Base-by-base conservation (phyloP, 352 stramenopile species). In the Salisapilia sapeloensis region DNA sequence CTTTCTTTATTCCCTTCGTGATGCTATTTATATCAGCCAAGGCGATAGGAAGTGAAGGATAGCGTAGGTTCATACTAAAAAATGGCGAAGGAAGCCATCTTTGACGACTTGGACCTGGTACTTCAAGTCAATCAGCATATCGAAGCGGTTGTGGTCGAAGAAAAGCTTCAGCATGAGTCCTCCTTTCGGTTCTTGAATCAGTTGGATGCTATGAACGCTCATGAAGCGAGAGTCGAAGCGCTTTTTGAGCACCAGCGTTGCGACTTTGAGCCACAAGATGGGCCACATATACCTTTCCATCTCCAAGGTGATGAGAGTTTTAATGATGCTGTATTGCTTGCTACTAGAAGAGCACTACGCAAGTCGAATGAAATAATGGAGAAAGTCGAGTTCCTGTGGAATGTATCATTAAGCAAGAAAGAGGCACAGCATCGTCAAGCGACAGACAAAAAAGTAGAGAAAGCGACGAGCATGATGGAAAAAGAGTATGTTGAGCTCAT, bases 151-250 rank as follows among this genome's bases (percentile, higher is more conserved):
- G 47, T 45, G 1, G 22, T 33, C 18, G 44, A 38, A n/a, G 23
- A 48, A 5, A 36, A 52, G 20, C 48, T 27, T 7, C 24, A 21
- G 25, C 28, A 12, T 2, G 19, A 14, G 5, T 19, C 36, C 11
- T 79, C 66, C 11, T 78, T 86, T 52, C 53, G 81, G 24, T 60
- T 78, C n/a, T 63, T 86, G n/a, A 56, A 56, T 1, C 56, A 79
- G 24, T 50, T 86, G 24, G 44, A 57, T 24, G 45, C 50, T 10
- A 42, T 86, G 10, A 46, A 45, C 14, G 64, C 50, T 15, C 47
- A 42, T 1, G 56, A 72, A 16, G 24, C 52, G 8, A 50, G 64
- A 27, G 44, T 56, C 23, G 57, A 77, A 23, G 53, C 63, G 10
- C 61, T 72, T 38, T 86, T 86, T 21, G 66, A 83, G 13, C 69